A percentile compares a stretch with the other conserved stretches of the same genome.
Evolutionary conservation across 495 filamentous ascomycete species (phyloP).

Genomic region (Pseudotulostoma volvatum): DNA sequence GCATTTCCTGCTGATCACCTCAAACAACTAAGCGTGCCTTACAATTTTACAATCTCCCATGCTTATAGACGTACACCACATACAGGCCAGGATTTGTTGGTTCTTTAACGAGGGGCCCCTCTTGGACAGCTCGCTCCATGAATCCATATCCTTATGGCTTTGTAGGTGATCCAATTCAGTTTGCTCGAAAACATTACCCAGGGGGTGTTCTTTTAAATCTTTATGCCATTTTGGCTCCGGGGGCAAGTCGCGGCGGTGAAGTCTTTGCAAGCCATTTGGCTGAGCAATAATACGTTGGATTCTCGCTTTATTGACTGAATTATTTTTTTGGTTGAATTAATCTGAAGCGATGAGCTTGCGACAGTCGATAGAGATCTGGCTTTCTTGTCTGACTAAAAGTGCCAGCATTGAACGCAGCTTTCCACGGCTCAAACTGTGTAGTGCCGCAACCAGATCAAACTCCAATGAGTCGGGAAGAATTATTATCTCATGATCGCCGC

Average conservation of each 20-base stretch:
- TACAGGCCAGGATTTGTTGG: conserved; percentile 3
- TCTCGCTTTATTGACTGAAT: not conserved
- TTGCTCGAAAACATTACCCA: not conserved
- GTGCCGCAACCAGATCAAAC: not conserved
- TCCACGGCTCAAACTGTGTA: not conserved
- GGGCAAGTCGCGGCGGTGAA: not conserved
- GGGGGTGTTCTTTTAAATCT: not conserved
- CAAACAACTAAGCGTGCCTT: conserved; percentile 15
- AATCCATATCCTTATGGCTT: not conserved
- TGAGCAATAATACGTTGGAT: not conserved
- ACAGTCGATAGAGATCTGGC: not conserved
- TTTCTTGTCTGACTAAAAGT: not conserved
- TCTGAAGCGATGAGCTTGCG: not conserved
- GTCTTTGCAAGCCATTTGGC: not conserved
- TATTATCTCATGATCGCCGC: conserved; percentile 2
- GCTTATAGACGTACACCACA: conserved; percentile 7
- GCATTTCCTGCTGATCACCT: conserved; percentile 12
- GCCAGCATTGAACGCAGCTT: not conserved
- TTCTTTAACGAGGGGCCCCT: not conserved
- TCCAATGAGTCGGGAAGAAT: conserved; percentile 1
- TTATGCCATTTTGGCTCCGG: not conserved
- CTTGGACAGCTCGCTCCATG: not conserved
- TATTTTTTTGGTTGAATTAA: not conserved
- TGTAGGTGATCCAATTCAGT: not conserved
- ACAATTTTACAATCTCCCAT: conserved; percentile 11